These are phyloP conservation scores for Hygrophorus pudorinus DNA, from an alignment of 768 basidiomycete genomes.

Conservation along the genomic window DNA sequence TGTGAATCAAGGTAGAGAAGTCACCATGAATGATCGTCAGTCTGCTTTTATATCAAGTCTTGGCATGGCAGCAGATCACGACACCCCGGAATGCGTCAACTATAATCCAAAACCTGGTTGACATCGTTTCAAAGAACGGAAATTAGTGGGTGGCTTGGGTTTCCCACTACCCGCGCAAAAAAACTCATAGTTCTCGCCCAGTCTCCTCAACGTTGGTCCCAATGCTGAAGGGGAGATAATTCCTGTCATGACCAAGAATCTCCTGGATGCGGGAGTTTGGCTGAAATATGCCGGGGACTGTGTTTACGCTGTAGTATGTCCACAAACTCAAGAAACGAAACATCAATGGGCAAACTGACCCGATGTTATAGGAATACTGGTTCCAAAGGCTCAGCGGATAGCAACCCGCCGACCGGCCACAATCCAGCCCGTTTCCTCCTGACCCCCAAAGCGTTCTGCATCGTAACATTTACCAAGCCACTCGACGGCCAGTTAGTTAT, in stretches of 20 bases:
- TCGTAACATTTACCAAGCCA: constrained; percentile 33
- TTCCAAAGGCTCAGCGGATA: constrained; percentile 18
- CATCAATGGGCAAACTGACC: no score
- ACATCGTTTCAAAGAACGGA: constrained; percentile 54
- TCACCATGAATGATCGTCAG: constrained; percentile 31
- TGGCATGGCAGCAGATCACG: constrained; percentile 40
- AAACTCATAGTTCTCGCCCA: constrained; percentile 11
- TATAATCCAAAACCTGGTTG: constrained; percentile 41
- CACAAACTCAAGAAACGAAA: constrained; percentile 10
- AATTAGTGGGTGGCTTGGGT: constrained; percentile 34
- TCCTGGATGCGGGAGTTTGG: constrained; percentile 44
- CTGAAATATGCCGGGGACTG: constrained; percentile 39
- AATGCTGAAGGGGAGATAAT: constrained; percentile 46
- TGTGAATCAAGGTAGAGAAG: constrained; percentile 29
- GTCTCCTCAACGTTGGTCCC: constrained; percentile 44
- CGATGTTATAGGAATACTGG: no score
- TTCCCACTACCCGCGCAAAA: not conserved
- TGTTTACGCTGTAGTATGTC: constrained; percentile 41
- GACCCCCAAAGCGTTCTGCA: constrained; percentile 40
- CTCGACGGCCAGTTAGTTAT: constrained; percentile 23
- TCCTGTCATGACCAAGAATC: constrained; percentile 33
- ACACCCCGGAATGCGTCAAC: constrained; percentile 42
- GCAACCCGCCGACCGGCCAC: constrained; percentile 13
- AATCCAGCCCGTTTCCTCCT: constrained; percentile 35
- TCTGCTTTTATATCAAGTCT: constrained; percentile 25